Evolutionary conservation across 2,329 filamentous ascomycete genomes (phyloP).

Genomic region (Penicillium sp.): DNA sequence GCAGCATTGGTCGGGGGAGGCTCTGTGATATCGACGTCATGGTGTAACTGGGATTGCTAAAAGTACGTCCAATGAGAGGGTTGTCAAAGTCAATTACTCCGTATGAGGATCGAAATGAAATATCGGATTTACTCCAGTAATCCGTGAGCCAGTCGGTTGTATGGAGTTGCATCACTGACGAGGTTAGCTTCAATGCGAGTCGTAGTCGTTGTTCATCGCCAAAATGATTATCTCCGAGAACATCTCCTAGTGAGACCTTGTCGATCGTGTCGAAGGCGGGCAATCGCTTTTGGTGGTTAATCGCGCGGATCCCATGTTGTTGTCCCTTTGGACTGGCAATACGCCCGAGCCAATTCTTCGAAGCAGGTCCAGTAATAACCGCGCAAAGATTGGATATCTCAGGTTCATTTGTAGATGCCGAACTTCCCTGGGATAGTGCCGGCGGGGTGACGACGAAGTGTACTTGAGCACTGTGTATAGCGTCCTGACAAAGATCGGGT

Average conservation of each 20-base stretch:
- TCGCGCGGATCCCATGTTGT: neutral
- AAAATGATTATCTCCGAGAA: neutral
- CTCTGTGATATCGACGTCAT: neutral
- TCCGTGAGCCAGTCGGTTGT: conserved; percentile 1
- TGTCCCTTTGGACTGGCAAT: neutral
- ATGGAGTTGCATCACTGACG: conserved; percentile 6
- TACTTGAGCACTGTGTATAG: neutral
- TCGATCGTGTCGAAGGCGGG: neutral
- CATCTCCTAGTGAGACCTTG: neutral
- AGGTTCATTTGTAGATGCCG: neutral
- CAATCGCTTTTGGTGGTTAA: neutral
- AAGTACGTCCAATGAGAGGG: conserved; percentile 10
- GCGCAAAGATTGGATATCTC: neutral
- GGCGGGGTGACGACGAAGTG: neutral
- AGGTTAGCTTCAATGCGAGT: conserved; percentile 10
- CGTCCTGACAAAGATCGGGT: neutral
- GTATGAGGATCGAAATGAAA: conserved; percentile 6
- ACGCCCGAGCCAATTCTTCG: neutral
- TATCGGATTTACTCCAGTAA: conserved; percentile 8
- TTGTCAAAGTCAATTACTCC: conserved; percentile 7
- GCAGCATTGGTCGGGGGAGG: neutral
- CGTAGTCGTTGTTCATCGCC: neutral
- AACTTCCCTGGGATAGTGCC: neutral
- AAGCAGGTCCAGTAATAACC: neutral
- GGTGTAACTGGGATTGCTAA: neutral